A percentile compares a stretch with the other conserved stretches of the same genome.
These are phyloP conservation scores for Porogramme epimiltina DNA, from an alignment of 1,284 basidiomycete genomes.

Conservation along the genomic window DNA sequence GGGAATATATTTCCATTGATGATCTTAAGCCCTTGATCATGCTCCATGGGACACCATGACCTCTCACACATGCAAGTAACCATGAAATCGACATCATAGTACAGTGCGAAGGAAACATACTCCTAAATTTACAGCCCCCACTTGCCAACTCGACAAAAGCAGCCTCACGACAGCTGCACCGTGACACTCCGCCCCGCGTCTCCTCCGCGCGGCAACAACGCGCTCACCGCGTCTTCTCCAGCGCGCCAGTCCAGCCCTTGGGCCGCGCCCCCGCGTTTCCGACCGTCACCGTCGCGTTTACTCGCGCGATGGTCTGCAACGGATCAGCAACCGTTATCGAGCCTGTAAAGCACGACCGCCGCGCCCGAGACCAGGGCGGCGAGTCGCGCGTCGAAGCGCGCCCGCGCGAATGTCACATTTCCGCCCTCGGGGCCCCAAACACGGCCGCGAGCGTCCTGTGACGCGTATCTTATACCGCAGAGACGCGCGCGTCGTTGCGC, in stretches of 20 bases:
- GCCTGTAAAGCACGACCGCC: constrained; percentile 45
- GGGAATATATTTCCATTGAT: too few relatives aligned
- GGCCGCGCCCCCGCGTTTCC: constrained; percentile 17
- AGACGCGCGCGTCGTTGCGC: constrained; percentile 35
- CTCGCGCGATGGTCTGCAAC: constrained; percentile 60
- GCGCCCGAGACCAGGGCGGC: constrained; percentile 43
- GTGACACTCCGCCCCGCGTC: constrained; percentile 46
- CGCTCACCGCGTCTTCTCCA: constrained; percentile 22
- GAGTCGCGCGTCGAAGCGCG: constrained; percentile 30
- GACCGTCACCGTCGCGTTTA: constrained; percentile 34
- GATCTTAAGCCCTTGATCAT: too few relatives aligned
- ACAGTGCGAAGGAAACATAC: too few relatives aligned
- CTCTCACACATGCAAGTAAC: too few relatives aligned
- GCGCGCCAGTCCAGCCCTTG: constrained; percentile 24
- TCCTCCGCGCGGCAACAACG: constrained; percentile 34
- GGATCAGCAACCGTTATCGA: constrained; percentile 44
- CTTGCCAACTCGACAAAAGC: too few relatives aligned
- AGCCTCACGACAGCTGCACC: constrained; percentile 22
- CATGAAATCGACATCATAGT: too few relatives aligned
- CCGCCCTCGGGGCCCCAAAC: constrained; percentile 38
- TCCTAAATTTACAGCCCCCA: too few relatives aligned
- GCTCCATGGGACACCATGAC: too few relatives aligned
- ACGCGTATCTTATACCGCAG: constrained; percentile 35
- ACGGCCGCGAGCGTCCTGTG: constrained; percentile 31
- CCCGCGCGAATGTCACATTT: constrained; percentile 18